Conservation (phyloP, 495 filamentous ascomycete genomes). For the Gamarada debralockiae region DNA sequence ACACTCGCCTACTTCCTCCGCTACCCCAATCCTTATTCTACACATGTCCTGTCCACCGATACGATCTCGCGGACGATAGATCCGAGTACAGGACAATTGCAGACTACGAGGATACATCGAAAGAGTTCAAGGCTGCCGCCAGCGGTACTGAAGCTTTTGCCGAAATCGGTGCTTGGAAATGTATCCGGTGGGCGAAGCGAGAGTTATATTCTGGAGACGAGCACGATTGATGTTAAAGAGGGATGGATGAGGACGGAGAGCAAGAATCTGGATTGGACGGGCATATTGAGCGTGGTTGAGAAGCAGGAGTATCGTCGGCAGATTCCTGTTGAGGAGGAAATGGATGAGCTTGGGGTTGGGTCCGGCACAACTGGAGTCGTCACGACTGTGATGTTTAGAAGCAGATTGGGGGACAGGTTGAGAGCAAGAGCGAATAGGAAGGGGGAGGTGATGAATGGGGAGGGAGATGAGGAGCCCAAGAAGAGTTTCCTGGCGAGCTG, state of each 20-base stretch:
- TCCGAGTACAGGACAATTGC: slow-evolving; percentile 64
- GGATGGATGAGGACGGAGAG: slow-evolving; percentile 87
- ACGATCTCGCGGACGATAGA: slow-evolving; percentile 87
- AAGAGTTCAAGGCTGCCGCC: slow-evolving; percentile 90
- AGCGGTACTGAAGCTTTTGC: slow-evolving; percentile 76
- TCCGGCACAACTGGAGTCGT: slow-evolving; percentile 70
- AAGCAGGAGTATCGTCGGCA: slow-evolving; percentile 62
- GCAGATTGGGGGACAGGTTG: slow-evolving; percentile 70
- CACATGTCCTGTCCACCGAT: slow-evolving; percentile 93
- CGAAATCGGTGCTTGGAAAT: slow-evolving; percentile 62
- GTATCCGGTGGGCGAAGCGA: slow-evolving; percentile 60
- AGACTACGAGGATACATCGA: slow-evolving; percentile 86
- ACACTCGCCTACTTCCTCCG: slow-evolving; percentile 98
- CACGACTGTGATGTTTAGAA: slow-evolving; percentile 81
- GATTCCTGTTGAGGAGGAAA: slow-evolving; percentile 8
- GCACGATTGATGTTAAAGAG: slow-evolving; percentile 81
- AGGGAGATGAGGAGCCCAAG: slow-evolving; percentile 56
- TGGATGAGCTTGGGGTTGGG: slow-evolving; percentile 8
- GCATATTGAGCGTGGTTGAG: slow-evolving; percentile 89
- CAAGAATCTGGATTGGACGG: slow-evolving; percentile 84
- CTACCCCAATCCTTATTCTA: slow-evolving; percentile 95
- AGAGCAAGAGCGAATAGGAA: slow-evolving; percentile 38
- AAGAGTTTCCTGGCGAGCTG: slow-evolving; percentile 65
- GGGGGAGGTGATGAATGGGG: slow-evolving; percentile 13
- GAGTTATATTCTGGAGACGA: slow-evolving; percentile 89